phyloP scores from a whole-genome alignment of 108 stramenopile genomes.

The Bacterosira constricta region DNA sequence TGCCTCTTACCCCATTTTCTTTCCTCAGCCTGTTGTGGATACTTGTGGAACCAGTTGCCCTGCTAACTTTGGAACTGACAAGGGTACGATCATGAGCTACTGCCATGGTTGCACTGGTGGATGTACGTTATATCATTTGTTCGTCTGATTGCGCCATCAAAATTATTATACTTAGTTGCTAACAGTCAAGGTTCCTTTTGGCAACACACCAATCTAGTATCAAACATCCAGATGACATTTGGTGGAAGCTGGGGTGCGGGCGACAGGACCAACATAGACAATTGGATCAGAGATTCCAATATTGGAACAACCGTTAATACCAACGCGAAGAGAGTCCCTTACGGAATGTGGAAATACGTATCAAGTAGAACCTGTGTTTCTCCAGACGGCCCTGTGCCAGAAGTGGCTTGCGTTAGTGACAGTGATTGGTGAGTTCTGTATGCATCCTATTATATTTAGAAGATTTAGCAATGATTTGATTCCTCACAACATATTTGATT shows the following conservation, averaged over 20 bases:
- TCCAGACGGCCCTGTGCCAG: neutral
- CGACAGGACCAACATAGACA: constrained; percentile 8
- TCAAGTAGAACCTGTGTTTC: neutral
- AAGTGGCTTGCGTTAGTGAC: neutral
- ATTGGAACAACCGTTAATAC: neutral
- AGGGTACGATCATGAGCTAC: constrained; percentile 11
- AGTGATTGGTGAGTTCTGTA: no score
- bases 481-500: no score
- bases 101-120: constrained; percentile 4
- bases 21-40: constrained; percentile 5
- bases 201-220: neutral
- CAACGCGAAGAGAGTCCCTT: neutral
- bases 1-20: neutral
- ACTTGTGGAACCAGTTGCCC: neutral
- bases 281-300: neutral
- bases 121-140: neutral
- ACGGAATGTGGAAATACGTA: constrained; percentile 2
- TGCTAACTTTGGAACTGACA: neutral
- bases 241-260: constrained; percentile 21
- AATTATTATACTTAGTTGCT: neutral
- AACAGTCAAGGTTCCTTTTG: neutral
- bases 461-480: no score
- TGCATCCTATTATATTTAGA: no score
- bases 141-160: neutral
- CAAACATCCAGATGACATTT: constrained; percentile 13